Base-by-base conservation (phyloP, 2,329 filamentous ascomycete species). In the Ophiostoma australiae region DNA sequence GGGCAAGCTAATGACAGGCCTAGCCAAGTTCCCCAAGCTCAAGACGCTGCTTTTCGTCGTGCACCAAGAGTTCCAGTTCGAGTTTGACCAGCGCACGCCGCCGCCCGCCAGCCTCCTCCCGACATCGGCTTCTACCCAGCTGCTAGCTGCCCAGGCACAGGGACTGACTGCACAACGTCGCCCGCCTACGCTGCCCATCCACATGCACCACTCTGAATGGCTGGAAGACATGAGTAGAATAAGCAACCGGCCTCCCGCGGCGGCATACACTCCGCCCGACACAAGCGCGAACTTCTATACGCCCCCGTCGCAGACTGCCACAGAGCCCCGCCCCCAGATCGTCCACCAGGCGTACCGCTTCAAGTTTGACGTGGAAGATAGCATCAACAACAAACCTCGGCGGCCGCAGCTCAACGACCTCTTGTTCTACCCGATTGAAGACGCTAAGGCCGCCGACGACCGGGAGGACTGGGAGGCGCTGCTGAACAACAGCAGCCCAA, bases 31-130 rank as follows among this genome's bases (percentile, higher is more conserved):
- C 37, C 75, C 77, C 0, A 77, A 76, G 52, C 78, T 84, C 48
- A 78, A 79, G 72, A 79, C 78, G 44, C 77, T 84, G 66, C 77
- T 84, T 8, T 80, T 84, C 37, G 78, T 84, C 23, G 81, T 84
- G 3, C 82, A 83, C 73, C 82, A 84, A 73, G 82, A 83, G 70
- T 83, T 83, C 65, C 81, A 82, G 37, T 83, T 84, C 73, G 82
- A 81, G 72, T 80, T 81, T 61, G 77, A 80, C 72, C 77, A 76
- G 23, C 75, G 77, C 69, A 33, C 39, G 76, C 74, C 70, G 41
- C 48, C 15, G 17, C 65, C 23, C 41, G 23, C 27, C 35, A 41
- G 68, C 17, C 27, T 68, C 48, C 41, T 41, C 15, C 4, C 37
- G 17, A 5, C 68, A 27, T 23, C 20, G 44, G 6, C 44, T 48